Evolutionary conservation across 345 rosid genomes (phyloP), one percentile per base, ranked within the genome.

Genomic region (Populus nigra): DNA sequence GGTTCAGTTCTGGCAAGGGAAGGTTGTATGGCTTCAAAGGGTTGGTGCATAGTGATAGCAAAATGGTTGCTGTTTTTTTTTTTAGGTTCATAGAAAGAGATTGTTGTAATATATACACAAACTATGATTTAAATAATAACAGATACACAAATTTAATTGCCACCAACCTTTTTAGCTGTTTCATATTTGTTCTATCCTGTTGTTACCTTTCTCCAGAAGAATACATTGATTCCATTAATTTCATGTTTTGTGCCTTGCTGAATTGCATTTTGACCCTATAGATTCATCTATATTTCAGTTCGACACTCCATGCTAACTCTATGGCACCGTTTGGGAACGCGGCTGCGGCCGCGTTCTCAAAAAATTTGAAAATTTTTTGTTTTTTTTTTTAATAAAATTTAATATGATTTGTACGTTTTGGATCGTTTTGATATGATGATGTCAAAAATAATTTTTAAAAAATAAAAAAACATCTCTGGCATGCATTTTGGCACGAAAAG

Each of bases 1-100:
- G 75, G 65, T 39, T 72, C 70, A 61, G 49, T 77, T 76, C 72
- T 13, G 38, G 80, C 73, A 39, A 57, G 75, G 31, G 71, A 68
- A 75, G 69, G 68, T 73, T 73, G 74, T 65, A 65, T 45, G 36
- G 57, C 35, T 71, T 62, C 72, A 18, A 71, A 78, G 38, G 20
- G 65, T 63, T 47, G 11, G 3, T 66, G 23, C 57, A 39, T 66
- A 73, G 68, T 68, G 73, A 70, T 80, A 63, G 63, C n/a, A 27
- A 76, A 50, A 50, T 43, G 73, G 61, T 55, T 39, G 23, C n/a
- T 7, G 41, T 8, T 36, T 43, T 61, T 39, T 2, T 39, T 2
- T 23, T 15, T 27, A 63, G 70, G 45, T 74, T 63, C 47, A 27
- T 18, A 27, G 16, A 41, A 74, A 62, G 50, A 27, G 43, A 6